phyloP scores from a whole-genome alignment of 306 rosid genomes.

The Rosa rugosa region DNA sequence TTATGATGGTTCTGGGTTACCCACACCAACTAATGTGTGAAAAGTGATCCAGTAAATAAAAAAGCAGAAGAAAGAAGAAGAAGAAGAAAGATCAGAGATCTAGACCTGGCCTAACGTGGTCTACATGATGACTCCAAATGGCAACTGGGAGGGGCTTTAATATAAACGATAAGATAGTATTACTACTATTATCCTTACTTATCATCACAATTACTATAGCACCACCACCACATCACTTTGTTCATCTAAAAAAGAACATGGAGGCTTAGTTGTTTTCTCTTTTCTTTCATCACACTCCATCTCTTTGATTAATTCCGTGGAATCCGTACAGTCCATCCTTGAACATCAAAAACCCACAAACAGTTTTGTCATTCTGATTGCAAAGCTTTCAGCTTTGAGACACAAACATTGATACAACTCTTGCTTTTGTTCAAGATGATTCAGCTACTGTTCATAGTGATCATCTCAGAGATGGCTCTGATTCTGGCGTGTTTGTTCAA shows the following conservation, averaged over 20 bases:
- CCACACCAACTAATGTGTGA: conserved; percentile 1
- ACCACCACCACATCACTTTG: neutral
- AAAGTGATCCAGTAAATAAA: neutral
- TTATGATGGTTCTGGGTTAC: conserved; percentile 15
- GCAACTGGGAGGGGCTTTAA: neutral
- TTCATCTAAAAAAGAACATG: neutral
- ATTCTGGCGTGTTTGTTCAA: conserved; percentile 59
- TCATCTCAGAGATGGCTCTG: conserved; percentile 59
- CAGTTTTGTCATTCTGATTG: neutral
- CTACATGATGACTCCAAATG: conserved; percentile 16
- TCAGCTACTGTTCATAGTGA: conserved; percentile 56
- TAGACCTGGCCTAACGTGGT: conserved; percentile 8
- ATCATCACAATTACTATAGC: neutral
- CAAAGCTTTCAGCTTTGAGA: neutral
- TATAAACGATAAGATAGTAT: neutral
- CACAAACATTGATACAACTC: neutral
- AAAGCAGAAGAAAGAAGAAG: neutral
- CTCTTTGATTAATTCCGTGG: neutral
- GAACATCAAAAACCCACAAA: neutral
- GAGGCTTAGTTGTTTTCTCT: neutral
- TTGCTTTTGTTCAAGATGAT: conserved; percentile 45
- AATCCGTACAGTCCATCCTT: neutral
- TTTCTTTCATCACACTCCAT: neutral
- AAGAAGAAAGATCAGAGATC: neutral
- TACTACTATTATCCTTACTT: neutral